These are phyloP conservation scores for Schwanniomyces yamadae DNA, from an alignment of 805 yeast species.

Conservation along the genomic window DNA sequence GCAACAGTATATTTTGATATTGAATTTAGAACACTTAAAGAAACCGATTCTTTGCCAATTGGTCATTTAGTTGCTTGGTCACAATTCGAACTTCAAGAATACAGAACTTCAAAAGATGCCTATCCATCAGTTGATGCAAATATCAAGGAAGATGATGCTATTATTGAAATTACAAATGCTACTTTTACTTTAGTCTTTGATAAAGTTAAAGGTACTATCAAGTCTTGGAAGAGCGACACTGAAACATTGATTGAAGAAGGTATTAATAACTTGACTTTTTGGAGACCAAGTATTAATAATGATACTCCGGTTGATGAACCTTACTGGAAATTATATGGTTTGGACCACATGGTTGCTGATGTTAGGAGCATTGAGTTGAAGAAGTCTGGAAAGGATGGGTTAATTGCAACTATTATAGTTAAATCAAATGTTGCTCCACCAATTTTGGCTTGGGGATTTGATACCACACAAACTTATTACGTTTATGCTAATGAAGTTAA, in stretches of 20 bases:
- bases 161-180: background rate
- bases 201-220: constrained; percentile 12
- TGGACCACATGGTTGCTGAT: constrained; percentile 16
- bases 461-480: constrained; percentile 8
- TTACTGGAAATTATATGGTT: constrained; percentile 25
- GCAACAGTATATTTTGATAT: constrained; percentile 7
- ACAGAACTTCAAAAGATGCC: background rate
- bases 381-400: constrained; percentile 1
- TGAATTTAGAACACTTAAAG: constrained; percentile 8
- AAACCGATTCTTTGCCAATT: constrained; percentile 5
- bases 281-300: constrained; percentile 33
- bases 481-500: constrained; percentile 7
- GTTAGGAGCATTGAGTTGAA: constrained; percentile 5
- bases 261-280: constrained; percentile 17
- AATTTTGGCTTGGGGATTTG: constrained; percentile 24
- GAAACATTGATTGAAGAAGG: constrained; percentile 4
- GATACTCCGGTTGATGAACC: constrained; percentile 16
- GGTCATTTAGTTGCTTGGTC: constrained; percentile 26
- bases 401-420: constrained; percentile 11
- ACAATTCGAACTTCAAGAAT: constrained; percentile 12
- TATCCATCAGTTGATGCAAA: background rate
- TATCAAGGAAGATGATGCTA: background rate
- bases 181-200: constrained; percentile 3
- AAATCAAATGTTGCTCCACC: constrained; percentile 19
- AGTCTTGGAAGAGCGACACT: constrained; percentile 6